Base-by-base conservation (phyloP, 1,139 yeast species). In the Pichia sp. region DNA sequence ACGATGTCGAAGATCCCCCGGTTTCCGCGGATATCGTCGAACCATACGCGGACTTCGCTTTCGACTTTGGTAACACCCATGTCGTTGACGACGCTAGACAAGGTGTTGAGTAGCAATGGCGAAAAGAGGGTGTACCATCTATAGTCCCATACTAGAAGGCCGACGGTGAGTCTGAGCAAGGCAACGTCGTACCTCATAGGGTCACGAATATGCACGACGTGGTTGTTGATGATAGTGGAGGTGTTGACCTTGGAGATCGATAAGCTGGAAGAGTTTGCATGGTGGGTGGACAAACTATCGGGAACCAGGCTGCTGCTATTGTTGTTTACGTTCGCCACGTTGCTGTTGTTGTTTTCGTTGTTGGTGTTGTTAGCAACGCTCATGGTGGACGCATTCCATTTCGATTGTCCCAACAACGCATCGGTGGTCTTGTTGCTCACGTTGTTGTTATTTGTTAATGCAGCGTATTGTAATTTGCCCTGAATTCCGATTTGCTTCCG, bases 111-210 rank as follows among this genome's bases (percentile, higher is more conserved):
- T 55, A 90, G 75, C 49, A 76, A 75, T 31, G 95, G 89, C 8
- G 95, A 85, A 65, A 90, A 92, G 62, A 92, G 97, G 60, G 84
- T 81, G 72, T 93, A 95, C 99, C 99, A 95, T 67, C 99, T 82
- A 70, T 92, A 98, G 67, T 90, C 88, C 97, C 98, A 93, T 26
- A 95, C 96, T 41, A 87, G 75, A 56, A 93, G 74, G 64, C 86
- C 87, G 51, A 90, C 89, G 57, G 85, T 74, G 45, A 87, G 74
- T 59, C 54, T 45, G 7, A 59, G 38, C 8, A 57, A 34, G 8
- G 55, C 55, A 8, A 47, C n/a, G 42, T 59, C 54, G 26, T 53
- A 57, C 30, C 42, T 54, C 7, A 52, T 52, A 8, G 52, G 55
- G 43, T 57, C 60, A 23, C 50, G 53, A 5, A 51, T 16, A 11